Conservation (phyloP, 176 grass and related monocot genomes). For the Eragrostis nindensis region DNA sequence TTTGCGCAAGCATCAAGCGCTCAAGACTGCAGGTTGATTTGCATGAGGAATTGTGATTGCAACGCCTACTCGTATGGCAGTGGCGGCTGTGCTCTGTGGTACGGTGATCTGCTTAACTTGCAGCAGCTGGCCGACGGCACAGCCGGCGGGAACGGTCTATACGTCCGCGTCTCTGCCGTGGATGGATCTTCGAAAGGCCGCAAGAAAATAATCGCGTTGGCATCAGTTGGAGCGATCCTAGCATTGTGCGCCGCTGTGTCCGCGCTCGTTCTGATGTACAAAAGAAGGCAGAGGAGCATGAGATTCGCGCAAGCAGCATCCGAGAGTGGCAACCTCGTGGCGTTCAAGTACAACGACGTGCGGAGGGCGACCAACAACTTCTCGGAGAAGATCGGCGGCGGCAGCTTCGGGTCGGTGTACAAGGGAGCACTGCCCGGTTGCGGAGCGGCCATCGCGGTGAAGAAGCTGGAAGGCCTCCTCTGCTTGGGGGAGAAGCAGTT, state of each 20-base stretch:
- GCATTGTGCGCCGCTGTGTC: background rate
- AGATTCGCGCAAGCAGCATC: background rate
- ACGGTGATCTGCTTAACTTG: slow-evolving; percentile 39
- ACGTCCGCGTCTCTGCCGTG: slow-evolving; percentile 45
- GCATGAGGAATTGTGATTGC: slow-evolving; percentile 56
- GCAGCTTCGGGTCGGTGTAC: slow-evolving; percentile 59
- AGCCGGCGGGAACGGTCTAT: slow-evolving; percentile 6
- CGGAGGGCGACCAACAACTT: slow-evolving; percentile 56
- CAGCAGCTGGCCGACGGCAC: background rate
- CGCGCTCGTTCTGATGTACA: background rate
- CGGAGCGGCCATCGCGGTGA: slow-evolving; percentile 30
- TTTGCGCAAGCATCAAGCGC: background rate
- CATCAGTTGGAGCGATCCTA: background rate
- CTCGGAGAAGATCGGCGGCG: slow-evolving; percentile 49
- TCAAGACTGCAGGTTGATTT: slow-evolving; percentile 44
- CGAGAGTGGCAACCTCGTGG: slow-evolving; percentile 31
- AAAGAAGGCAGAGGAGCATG: slow-evolving; percentile 2
- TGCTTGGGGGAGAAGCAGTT: slow-evolving; percentile 61
- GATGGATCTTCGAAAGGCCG: background rate
- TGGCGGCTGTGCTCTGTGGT: slow-evolving; percentile 46
- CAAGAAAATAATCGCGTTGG: background rate
- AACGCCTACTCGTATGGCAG: slow-evolving; percentile 44
- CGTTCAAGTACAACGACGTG: slow-evolving; percentile 41
- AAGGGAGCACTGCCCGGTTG: slow-evolving; percentile 29
- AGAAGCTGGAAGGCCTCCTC: slow-evolving; percentile 46